Evolutionary conservation across 2,329 filamentous ascomycete genomes (phyloP), one percentile per base, ranked within the genome.

Genomic region (Ascocoryne sarcoides): DNA sequence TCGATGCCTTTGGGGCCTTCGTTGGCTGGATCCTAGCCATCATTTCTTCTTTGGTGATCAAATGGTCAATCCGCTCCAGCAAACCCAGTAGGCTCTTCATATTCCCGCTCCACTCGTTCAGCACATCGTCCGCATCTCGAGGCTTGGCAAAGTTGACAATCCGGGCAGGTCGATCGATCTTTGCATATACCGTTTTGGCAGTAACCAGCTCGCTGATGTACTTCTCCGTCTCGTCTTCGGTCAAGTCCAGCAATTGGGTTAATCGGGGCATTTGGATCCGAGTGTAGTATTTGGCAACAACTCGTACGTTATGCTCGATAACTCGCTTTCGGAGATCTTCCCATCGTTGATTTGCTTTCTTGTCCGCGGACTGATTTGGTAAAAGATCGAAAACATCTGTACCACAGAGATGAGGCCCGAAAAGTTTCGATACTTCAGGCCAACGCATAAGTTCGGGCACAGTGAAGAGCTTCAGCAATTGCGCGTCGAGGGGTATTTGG

Each of bases 11-110:
- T 10, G 53, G 33, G 35, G 46, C 32, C 40, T 58, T 56, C 4
- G 49, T 70, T 4, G 86, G 86, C 63, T 92, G 82, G 57, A 98
- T 96, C 44, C 89, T 76, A 30, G 92, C 92, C 92, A 98, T 98
- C 92, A 98, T 98, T 73, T 98, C 92, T 67, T 98, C 92, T 73
- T 96, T 96, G 40, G 93, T 98, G 59, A 98, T 98, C 57, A 98
- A 72, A 64, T 98, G 92, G 60, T 98, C 92, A 46, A 98, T 93
- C 48, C 88, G 76, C 71, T 95, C 88, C 59, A 95, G 61, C 40
- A 90, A 67, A 9, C 86, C 87, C 50, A 95, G 66, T 55, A 95
- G 66, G 59, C 82, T 89, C 81, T 92, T 94, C 87, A 95, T 96
- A 65, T 95, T 95, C 57, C 85, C 82, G 62, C 88, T 95, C 92